Percentiles rank a stretch among this genome's conserved stretches.
Evolutionary conservation across 176 grass and related monocot species (phyloP).

Genomic region (Bolboschoenus planiculmis): DNA sequence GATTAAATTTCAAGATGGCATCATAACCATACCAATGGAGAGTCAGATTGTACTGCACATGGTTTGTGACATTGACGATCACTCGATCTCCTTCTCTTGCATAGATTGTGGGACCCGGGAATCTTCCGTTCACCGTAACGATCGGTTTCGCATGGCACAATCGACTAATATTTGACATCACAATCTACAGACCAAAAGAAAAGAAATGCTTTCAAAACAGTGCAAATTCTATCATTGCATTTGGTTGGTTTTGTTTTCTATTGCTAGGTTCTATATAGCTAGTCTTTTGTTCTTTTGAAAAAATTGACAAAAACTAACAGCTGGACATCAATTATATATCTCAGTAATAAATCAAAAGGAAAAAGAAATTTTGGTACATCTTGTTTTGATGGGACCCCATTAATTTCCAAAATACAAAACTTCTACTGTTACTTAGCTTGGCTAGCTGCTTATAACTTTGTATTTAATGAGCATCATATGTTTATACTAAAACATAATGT

Average conservation of each 20-base stretch:
- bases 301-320: background rate
- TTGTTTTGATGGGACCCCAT: background rate
- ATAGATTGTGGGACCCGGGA: constrained; percentile 53
- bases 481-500: background rate
- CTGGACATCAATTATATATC: background rate
- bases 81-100: constrained; percentile 51
- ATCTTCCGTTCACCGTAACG: constrained; percentile 49
- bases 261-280: background rate
- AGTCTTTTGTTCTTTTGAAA: background rate
- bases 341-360: background rate
- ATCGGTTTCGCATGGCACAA: constrained; percentile 50
- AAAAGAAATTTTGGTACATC: background rate
- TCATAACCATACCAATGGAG: constrained; percentile 45
- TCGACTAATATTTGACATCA: constrained; percentile 48
- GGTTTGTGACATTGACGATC: constrained; percentile 43
- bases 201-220: background rate
- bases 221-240: background rate
- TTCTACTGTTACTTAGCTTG: background rate
- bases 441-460: background rate
- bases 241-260: background rate
- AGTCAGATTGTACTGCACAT: constrained; percentile 41
- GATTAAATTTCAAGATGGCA: background rate
- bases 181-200: constrained; percentile 21
- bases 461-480: background rate
- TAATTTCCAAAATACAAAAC: background rate